Evolutionary conservation across 2,329 filamentous ascomycete species (phyloP).

Genomic region (Ophiobolus disseminans): DNA sequence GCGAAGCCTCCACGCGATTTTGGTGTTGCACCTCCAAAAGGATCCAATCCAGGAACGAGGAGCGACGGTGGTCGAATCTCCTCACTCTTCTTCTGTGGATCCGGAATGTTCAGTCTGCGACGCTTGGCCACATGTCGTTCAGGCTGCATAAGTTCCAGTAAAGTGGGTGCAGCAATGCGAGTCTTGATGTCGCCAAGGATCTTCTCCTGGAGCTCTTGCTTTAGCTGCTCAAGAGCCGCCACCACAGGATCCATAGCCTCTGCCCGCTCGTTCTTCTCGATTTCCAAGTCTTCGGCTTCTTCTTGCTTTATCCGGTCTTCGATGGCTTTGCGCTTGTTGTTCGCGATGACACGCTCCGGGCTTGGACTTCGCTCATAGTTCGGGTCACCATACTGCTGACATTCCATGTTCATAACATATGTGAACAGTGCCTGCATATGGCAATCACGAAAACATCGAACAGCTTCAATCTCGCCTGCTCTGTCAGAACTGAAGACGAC

Average conservation of each 20-base stretch:
- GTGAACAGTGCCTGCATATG: conserved; percentile 88
- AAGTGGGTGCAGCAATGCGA: conserved; percentile 79
- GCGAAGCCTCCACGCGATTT: conserved; percentile 55
- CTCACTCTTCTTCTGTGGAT: conserved; percentile 66
- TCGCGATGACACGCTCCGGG: conserved; percentile 57
- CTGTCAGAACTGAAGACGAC: conserved; percentile 85
- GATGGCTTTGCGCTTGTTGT: conserved; percentile 68
- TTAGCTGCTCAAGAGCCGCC: conserved; percentile 80
- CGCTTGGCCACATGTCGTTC: conserved; percentile 80
- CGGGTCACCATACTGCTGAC: conserved; percentile 72
- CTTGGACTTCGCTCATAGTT: conserved; percentile 65
- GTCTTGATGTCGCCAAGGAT: conserved; percentile 88
- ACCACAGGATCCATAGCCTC: conserved; percentile 88
- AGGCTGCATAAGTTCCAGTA: conserved; percentile 84
- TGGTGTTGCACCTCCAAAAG: conserved; percentile 69
- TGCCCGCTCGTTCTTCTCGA: conserved; percentile 87
- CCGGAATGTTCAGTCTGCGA: conserved; percentile 77
- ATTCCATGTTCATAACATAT: conserved; percentile 90
- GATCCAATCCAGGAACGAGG: conserved; percentile 64
- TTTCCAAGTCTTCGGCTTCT: conserved; percentile 81
- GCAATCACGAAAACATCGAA: conserved; percentile 78
- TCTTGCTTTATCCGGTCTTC: conserved; percentile 72
- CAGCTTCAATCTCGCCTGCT: conserved; percentile 78
- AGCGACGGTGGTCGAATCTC: conserved; percentile 63
- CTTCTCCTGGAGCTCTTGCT: conserved; percentile 83